phyloP scores from a whole-genome alignment of 352 stramenopile species.

The Globisporangium radiosum region DNA sequence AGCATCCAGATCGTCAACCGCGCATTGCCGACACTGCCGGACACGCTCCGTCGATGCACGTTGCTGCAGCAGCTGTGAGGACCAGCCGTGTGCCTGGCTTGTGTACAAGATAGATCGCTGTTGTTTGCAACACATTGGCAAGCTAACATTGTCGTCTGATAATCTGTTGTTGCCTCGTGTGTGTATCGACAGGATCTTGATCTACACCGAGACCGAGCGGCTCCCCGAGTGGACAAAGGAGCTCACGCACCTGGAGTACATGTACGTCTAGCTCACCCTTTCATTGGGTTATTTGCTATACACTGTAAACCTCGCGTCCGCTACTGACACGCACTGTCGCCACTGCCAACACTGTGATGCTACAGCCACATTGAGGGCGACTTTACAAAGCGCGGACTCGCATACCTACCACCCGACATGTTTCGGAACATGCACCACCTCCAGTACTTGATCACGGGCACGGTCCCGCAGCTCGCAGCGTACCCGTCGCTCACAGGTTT shows the following conservation, averaged over 20 bases:
- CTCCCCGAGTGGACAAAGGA: conserved; percentile 14
- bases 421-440: conserved; percentile 11
- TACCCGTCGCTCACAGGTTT: conserved; percentile 12
- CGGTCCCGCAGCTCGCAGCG: conserved; percentile 7
- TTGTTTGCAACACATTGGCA: not conserved
- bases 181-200: conserved; percentile 9
- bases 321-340: not conserved
- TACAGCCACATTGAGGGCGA: conserved; percentile 15
- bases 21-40: conserved; percentile 12
- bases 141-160: not conserved
- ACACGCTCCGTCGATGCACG: conserved; percentile 7
- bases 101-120: too few relatives aligned
- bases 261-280: conserved; percentile 3
- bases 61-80: conserved; percentile 15
- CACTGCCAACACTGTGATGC: not conserved
- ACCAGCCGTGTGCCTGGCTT: not conserved
- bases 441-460: conserved; percentile 10
- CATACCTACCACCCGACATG: conserved; percentile 10
- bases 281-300: too few relatives aligned
- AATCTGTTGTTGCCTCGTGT: too few relatives aligned
- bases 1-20: conserved; percentile 17
- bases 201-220: conserved; percentile 15
- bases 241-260: conserved; percentile 10
- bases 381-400: conserved; percentile 9
- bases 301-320: too few relatives aligned